Conservation (phyloP, 2,329 filamentous ascomycete species). For the Thyridium curvatum region DNA sequence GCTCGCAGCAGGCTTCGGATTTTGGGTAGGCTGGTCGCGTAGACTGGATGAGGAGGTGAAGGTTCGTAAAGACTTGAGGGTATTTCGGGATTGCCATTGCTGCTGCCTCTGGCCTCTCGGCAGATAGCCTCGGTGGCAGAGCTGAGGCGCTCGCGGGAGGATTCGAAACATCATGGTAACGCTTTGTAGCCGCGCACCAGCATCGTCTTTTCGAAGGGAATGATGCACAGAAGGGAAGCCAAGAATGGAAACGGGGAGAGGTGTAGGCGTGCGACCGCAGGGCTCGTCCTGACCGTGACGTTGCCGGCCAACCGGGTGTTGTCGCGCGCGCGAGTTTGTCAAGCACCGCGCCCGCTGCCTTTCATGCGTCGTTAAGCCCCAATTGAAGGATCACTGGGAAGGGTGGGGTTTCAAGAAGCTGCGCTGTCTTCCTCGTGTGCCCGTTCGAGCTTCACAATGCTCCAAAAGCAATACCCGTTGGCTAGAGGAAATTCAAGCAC, state of each 20-base stretch:
- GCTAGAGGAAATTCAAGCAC: no score
- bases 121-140: constrained; percentile 5
- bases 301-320: no score
- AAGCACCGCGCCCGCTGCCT: no score
- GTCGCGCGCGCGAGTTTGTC: no score
- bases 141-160: constrained; percentile 8
- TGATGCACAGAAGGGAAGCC: no score
- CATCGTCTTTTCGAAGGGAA: neutral
- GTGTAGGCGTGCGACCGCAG: neutral
- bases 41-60: neutral
- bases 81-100: constrained; percentile 1
- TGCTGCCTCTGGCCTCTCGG: constrained; percentile 1
- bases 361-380: no score
- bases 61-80: neutral
- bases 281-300: no score
- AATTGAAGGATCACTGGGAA: no score
- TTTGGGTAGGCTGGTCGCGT: neutral
- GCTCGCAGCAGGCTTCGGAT: neutral
- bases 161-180: constrained; percentile 8
- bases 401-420: neutral
- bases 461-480: neutral
- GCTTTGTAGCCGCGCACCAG: neutral
- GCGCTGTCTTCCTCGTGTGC: neutral
- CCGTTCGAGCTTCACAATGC: neutral
- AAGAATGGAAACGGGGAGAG: neutral